Evolutionary conservation across 192 early-diverging fungal genomes (phyloP), one percentile per base, ranked within the genome.

Genomic region (Chytriomyces confervae): DNA sequence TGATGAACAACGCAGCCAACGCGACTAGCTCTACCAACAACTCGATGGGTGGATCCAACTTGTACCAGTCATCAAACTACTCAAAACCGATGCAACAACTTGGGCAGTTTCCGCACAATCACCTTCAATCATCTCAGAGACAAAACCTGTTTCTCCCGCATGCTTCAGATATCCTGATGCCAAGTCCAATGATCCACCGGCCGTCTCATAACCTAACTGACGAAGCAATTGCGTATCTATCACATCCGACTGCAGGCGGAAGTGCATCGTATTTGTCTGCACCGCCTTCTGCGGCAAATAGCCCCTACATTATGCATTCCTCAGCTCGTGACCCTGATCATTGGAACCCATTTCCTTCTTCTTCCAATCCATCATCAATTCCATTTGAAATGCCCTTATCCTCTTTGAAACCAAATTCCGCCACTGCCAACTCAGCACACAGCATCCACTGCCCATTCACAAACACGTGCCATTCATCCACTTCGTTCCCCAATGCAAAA

Each of bases 401-500:
- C 20, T 57, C 53, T 57, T 36, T 36, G 36, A 36, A 36, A 36
- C 0, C 36, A 36, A 36, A 36, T 36, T 36, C 36, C 36, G 36
- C 36, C 36, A 36, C 5, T 64, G n/a, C 62, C 27, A 16, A 16
- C 16, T 11, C 62, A 18, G 27, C 62, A 10, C 16, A 18, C 62
- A 24, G 27, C 16, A 18, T 29, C 67, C 67, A 45, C 16, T 69
- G 49, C 46, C 46, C 67, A 48, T 45, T 16, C 67, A 69, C 67
- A 29, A 36, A 18, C 46, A 49, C 18, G 0, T 50, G 46, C 46
- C 46, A 16, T 36, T 2, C 67, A 10, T 46, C 46, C 27, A 69
- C 7, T 2, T 9, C 9, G 13, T 74, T 74, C n/a, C 36, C 60
- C 8, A 74, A 11, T 62, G 72, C 72, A 45, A 74, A 74, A 48